Conservation (phyloP, 495 filamentous ascomycete genomes). For the Lentithecium fluviatile region DNA sequence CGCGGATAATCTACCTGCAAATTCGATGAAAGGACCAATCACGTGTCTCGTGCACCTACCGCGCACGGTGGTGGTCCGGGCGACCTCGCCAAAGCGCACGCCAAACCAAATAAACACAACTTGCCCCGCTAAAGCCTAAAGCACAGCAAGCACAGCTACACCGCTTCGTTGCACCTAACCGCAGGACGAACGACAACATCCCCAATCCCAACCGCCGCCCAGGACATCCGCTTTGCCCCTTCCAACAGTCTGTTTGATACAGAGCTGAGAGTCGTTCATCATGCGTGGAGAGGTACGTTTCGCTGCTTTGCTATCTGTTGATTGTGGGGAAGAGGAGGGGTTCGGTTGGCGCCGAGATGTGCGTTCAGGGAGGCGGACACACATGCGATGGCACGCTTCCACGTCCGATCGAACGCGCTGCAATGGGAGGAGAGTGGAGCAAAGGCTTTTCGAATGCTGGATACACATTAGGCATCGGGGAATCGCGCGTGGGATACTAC, state of each 20-base stretch:
- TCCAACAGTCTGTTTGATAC: slow-evolving; percentile 28
- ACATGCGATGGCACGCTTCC: no score
- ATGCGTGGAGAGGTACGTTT: slow-evolving; percentile 37
- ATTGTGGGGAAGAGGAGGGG: no score
- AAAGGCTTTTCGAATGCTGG: no score
- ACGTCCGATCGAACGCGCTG: no score
- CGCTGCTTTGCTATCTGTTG: not conserved
- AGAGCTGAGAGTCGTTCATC: slow-evolving; percentile 13
- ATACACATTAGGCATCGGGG: no score
- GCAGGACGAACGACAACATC: not conserved
- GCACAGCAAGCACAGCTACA: slow-evolving; percentile 7
- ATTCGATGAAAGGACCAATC: no score
- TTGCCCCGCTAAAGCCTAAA: slow-evolving; percentile 12
- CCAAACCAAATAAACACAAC: slow-evolving; percentile 18
- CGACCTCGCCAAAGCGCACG: not conserved
- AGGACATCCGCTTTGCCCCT: not conserved
- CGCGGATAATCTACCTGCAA: no score
- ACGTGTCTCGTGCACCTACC: no score
- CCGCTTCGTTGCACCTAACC: slow-evolving; percentile 21
- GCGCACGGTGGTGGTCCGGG: not conserved
- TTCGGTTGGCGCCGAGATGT: no score
- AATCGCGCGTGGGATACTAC: no score
- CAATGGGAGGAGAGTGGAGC: no score
- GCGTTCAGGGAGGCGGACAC: no score
- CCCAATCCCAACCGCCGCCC: not conserved